Conservation (phyloP, 2,329 filamentous ascomycete species). For the Aphanocladium album region DNA sequence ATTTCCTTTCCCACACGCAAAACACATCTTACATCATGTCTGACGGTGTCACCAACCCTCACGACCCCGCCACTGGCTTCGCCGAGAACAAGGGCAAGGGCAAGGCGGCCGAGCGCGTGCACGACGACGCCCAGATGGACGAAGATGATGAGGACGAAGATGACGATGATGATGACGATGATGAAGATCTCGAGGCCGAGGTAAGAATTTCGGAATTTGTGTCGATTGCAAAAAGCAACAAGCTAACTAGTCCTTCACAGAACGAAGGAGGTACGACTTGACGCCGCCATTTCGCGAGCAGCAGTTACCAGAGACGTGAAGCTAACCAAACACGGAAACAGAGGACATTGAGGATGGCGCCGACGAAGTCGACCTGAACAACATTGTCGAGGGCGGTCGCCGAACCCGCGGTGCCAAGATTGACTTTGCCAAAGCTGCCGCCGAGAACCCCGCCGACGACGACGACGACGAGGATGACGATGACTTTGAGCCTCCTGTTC, state of each 20-base stretch:
- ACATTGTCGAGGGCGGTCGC: conserved; percentile 73
- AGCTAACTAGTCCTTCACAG: conserved; percentile 22
- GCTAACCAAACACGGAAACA: neutral
- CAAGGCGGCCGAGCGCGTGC: conserved; percentile 57
- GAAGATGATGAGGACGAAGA: conserved; percentile 69
- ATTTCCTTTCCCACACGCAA: neutral
- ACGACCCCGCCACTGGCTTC: conserved; percentile 37
- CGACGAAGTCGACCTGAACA: conserved; percentile 84
- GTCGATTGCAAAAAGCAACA: neutral
- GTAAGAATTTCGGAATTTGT: conserved; percentile 18
- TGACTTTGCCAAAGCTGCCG: conserved; percentile 86
- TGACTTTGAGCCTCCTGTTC: conserved; percentile 57
- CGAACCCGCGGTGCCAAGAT: conserved; percentile 91
- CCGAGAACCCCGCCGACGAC: conserved; percentile 68
- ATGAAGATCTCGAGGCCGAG: conserved; percentile 18
- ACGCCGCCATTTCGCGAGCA: conserved; percentile 15
- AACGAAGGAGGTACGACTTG: conserved; percentile 21
- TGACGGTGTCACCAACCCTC: conserved; percentile 45
- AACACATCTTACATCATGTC: conserved; percentile 35
- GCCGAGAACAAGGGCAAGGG: conserved; percentile 78
- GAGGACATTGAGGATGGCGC: conserved; percentile 71
- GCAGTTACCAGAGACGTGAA: neutral
- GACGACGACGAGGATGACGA: conserved; percentile 77
- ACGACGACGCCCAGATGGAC: conserved; percentile 62
- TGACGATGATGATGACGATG: conserved; percentile 58